Conservation (phyloP, 441 rosid species). For the Gossypium gossypioides region DNA sequence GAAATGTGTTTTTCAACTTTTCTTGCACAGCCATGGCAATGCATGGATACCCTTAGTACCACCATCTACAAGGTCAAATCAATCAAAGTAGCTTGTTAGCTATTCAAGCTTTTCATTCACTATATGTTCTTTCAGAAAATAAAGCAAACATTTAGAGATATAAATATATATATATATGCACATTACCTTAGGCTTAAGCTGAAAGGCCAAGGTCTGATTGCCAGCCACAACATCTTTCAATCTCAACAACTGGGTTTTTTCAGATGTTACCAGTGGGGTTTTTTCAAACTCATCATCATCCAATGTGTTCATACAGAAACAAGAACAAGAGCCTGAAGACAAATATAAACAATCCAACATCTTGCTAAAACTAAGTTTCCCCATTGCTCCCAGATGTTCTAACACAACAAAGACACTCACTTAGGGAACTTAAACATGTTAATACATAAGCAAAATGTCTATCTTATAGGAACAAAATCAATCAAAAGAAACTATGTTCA, state of each 20-base stretch:
- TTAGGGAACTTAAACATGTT: constrained; percentile 11
- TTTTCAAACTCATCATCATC: constrained; percentile 46
- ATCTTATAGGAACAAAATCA: not conserved
- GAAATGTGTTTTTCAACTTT: constrained; percentile 83
- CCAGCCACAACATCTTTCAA: constrained; percentile 51
- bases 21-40: constrained; percentile 81
- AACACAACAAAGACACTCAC: constrained; percentile 7
- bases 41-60: constrained; percentile 80
- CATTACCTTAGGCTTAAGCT: constrained; percentile 70
- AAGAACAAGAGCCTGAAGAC: constrained; percentile 46
- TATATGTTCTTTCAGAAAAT: not conserved
- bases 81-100: not conserved
- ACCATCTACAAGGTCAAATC: constrained; percentile 41
- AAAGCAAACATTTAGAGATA: not conserved
- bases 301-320: constrained; percentile 49
- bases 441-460: not conserved
- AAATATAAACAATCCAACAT: constrained; percentile 52
- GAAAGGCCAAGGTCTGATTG: constrained; percentile 72
- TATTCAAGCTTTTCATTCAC: not conserved
- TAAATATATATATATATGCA: not conserved
- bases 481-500: too few relatives aligned
- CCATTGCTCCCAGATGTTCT: constrained; percentile 29
- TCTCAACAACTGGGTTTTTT: constrained; percentile 21
- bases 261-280: constrained; percentile 32
- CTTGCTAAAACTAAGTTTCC: constrained; percentile 55